Conservation (phyloP, 192 early-diverging fungal genomes). For the Entomortierella parvispora region DNA sequence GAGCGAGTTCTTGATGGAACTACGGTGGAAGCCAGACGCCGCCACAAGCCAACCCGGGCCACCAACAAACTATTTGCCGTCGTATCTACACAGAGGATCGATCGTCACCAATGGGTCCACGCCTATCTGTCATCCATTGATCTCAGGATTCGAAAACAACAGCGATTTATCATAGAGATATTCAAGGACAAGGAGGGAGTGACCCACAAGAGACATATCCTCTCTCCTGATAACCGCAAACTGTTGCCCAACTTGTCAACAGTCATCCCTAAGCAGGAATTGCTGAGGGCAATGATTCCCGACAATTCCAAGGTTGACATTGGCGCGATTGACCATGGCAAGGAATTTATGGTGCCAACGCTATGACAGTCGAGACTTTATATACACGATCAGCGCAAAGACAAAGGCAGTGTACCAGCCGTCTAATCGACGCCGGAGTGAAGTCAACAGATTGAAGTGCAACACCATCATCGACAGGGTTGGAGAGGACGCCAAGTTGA, state of each 20-base stretch:
- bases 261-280: not conserved
- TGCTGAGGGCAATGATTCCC: not conserved
- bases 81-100: not conserved
- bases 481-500: not conserved
- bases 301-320: not conserved
- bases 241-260: not conserved
- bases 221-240: not conserved
- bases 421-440: not conserved
- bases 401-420: conserved; percentile 3
- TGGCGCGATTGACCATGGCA: not conserved
- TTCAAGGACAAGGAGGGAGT: not conserved
- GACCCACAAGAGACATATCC: not conserved
- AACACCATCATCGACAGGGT: not conserved
- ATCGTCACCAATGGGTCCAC: not conserved
- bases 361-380: not conserved
- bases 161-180: not conserved
- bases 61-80: not conserved
- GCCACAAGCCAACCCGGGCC: not conserved
- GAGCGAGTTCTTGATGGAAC: conserved; percentile 1
- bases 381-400: not conserved
- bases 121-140: not conserved
- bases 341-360: not conserved
- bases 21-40: not conserved
- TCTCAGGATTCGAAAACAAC: not conserved
- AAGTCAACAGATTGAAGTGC: not conserved